Percentiles rank a stretch among this genome's conserved stretches.
These are phyloP conservation scores for Coemansia sp. DNA, from an alignment of 192 early-diverging fungal genomes.

Conservation along the genomic window DNA sequence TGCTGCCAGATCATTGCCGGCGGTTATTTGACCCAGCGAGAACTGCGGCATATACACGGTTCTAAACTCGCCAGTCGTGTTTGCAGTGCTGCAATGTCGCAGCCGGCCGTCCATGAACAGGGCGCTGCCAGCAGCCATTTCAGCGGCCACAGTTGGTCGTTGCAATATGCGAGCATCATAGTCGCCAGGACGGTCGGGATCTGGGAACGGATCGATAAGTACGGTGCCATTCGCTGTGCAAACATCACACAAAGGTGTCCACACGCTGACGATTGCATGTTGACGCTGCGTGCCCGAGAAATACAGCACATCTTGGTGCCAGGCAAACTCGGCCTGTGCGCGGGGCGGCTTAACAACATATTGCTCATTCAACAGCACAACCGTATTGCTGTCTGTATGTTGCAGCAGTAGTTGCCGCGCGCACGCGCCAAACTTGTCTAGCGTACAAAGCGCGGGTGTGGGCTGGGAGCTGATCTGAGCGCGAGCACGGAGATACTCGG, in stretches of 20 bases:
- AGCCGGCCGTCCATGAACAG: conserved; percentile 49
- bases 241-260: conserved; percentile 35
- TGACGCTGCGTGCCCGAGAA: conserved; percentile 16
- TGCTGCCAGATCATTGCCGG: conserved; percentile 3
- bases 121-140: conserved; percentile 29
- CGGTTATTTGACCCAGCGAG: conserved; percentile 22
- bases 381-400: not conserved
- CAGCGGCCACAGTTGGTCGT: conserved; percentile 15
- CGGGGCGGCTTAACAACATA: conserved; percentile 51
- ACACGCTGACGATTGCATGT: conserved; percentile 34
- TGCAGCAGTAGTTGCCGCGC: conserved; percentile 27
- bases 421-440: conserved; percentile 33
- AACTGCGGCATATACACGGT: conserved; percentile 48
- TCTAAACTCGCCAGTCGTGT: conserved; percentile 11
- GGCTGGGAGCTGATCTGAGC: conserved; percentile 1
- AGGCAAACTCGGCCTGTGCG: conserved; percentile 32
- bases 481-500: conserved; percentile 11
- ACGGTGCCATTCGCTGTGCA: conserved; percentile 33
- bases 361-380: conserved; percentile 44
- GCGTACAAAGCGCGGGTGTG: conserved; percentile 13
- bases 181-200: conserved; percentile 13
- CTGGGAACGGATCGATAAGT: conserved; percentile 39
- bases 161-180: too few species aligned
- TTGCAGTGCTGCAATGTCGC: conserved; percentile 40
- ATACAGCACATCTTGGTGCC: conserved; percentile 45